Conservation (phyloP, 768 basidiomycete species). For the Amanita thiersii region DNA sequence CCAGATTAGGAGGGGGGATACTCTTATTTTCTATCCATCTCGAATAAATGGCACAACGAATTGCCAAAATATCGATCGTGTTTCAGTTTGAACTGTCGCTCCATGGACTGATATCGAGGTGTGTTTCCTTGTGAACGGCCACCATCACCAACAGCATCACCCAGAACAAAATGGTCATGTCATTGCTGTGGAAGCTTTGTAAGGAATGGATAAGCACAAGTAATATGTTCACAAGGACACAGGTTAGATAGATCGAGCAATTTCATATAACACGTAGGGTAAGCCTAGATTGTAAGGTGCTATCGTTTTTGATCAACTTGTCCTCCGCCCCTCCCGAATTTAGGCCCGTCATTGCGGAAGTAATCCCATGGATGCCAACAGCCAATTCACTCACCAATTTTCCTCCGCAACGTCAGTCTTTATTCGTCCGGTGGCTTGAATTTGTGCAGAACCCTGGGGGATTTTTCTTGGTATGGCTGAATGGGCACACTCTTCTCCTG, state of each 20-base stretch:
- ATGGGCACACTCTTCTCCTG: constrained; percentile 11
- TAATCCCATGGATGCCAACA: constrained; percentile 24
- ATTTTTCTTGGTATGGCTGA: constrained; percentile 18
- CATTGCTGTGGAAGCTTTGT: neutral
- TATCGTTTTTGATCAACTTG: constrained; percentile 8
- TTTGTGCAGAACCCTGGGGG: constrained; percentile 2
- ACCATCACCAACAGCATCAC: too few relatives aligned
- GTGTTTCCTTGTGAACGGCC: too few relatives aligned
- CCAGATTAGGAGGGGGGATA: constrained; percentile 17
- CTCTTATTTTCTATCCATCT: constrained; percentile 11
- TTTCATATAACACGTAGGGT: constrained; percentile 7
- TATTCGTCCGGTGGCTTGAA: constrained; percentile 17
- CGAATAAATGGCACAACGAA: constrained; percentile 15
- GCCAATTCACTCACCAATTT: constrained; percentile 21
- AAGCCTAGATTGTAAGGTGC: constrained; percentile 4
- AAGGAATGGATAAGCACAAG: neutral
- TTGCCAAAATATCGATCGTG: constrained; percentile 33
- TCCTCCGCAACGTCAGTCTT: constrained; percentile 30
- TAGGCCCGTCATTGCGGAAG: constrained; percentile 23
- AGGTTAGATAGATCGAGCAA: constrained; percentile 5
- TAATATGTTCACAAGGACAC: neutral
- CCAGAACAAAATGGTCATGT: too few relatives aligned
- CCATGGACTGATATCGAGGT: neutral
- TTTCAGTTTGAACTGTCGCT: constrained; percentile 24
- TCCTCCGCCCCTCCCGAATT: constrained; percentile 11